These are phyloP conservation scores for Lactifluus pinguis DNA, from an alignment of 768 basidiomycete species.

Conservation along the genomic window DNA sequence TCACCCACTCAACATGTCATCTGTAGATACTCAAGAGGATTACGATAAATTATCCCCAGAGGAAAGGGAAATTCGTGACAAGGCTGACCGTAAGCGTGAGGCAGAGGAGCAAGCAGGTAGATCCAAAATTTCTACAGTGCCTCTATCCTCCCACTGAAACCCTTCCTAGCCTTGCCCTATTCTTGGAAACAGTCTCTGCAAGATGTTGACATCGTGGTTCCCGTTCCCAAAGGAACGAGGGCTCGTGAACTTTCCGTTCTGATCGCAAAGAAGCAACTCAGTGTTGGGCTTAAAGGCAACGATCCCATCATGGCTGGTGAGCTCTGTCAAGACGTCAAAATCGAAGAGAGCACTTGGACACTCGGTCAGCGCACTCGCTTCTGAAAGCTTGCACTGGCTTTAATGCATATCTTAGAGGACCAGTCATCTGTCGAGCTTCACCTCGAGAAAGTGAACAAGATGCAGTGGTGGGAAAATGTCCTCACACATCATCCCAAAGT, in stretches of 20 bases:
- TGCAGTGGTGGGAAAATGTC: conserved; percentile 98
- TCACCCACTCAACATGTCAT: conserved; percentile 4
- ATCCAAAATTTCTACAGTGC: conserved; percentile 24
- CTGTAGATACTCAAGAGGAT: conserved; percentile 30
- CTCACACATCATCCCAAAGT: conserved; percentile 93
- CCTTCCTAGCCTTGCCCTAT: conserved; percentile 70
- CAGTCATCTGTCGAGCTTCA: conserved; percentile 63
- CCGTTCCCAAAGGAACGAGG: conserved; percentile 82
- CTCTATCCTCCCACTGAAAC: conserved; percentile 10
- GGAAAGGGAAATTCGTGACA: conserved; percentile 67
- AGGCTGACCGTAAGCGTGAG: conserved; percentile 59
- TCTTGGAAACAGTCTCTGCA: conserved; percentile 84
- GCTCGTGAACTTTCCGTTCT: conserved; percentile 64
- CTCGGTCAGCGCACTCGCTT: conserved; percentile 47
- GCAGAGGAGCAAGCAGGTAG: conserved; percentile 76
- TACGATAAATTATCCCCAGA: conserved; percentile 72
- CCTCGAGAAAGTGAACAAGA: conserved; percentile 78
- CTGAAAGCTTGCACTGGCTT: not conserved
- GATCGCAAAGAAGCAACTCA: conserved; percentile 76
- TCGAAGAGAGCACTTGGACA: conserved; percentile 97
- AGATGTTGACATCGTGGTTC: conserved; percentile 75
- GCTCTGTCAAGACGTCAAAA: conserved; percentile 85
- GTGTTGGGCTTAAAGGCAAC: conserved; percentile 75
- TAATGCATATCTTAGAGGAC: conserved; percentile 48
- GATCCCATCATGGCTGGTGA: conserved; percentile 85